Percentiles rank a stretch among this genome's conserved stretches.
Conservation (phyloP, 106 monocot genomes). For the Ottelia alismoides region DNA sequence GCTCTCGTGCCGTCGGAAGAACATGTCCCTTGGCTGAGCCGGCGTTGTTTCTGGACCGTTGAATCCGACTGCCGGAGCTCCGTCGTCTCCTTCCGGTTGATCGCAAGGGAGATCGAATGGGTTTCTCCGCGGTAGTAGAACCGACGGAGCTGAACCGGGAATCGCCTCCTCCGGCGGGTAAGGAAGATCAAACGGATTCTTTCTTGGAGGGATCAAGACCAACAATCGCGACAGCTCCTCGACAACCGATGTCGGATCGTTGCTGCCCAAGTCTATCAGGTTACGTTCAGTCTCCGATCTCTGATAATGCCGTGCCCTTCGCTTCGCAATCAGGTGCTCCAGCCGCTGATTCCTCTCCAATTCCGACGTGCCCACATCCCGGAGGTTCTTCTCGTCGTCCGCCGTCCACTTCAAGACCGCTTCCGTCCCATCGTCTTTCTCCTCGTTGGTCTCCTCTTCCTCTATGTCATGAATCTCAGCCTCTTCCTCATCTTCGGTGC, state of each 20-base stretch:
- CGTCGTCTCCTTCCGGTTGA: constrained; percentile 7
- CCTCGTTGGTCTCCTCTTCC: constrained; percentile 21
- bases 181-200: constrained; percentile 61
- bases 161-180: constrained; percentile 32
- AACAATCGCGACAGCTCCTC: constrained; percentile 25
- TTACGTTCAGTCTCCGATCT: constrained; percentile 23
- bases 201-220: constrained; percentile 35
- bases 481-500: constrained; percentile 29
- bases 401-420: constrained; percentile 48
- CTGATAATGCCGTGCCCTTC: constrained; percentile 31
- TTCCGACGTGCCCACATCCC: constrained; percentile 57
- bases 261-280: constrained; percentile 55
- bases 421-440: constrained; percentile 28
- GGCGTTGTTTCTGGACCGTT: too few species aligned
- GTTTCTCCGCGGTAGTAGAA: constrained; percentile 32
- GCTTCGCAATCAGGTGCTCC: constrained; percentile 64
- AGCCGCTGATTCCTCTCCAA: constrained; percentile 61
- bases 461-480: neutral
- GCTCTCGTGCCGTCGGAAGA: constrained; percentile 33
- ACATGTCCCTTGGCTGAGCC: constrained; percentile 15
- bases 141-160: constrained; percentile 81
- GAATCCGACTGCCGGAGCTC: neutral
- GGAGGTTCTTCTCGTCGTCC: constrained; percentile 67
- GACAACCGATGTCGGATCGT: constrained; percentile 24
- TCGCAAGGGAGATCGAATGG: constrained; percentile 59